phyloP scores from a whole-genome alignment of 148 eudicot species.

The Chenopodium quinoa region DNA sequence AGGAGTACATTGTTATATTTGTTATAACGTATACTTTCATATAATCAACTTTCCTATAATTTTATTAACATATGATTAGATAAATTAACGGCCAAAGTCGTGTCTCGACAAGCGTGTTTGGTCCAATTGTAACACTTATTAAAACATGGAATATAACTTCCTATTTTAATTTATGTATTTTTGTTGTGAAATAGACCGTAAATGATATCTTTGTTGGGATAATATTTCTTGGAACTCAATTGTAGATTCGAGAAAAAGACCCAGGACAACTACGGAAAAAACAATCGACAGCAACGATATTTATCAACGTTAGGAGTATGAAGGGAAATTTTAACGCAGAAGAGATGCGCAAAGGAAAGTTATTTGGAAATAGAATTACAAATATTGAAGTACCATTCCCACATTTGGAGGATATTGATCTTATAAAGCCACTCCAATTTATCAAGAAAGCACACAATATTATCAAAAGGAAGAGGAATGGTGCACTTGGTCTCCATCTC shows the following conservation, averaged over 20 bases:
- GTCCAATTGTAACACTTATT: too few species aligned
- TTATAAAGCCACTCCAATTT: slow-evolving; percentile 35
- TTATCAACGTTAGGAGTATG: slow-evolving; percentile 43
- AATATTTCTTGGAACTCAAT: slow-evolving; percentile 32
- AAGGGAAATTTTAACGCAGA: slow-evolving; percentile 38
- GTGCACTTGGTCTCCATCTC: slow-evolving; percentile 23
- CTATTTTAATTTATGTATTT: too few species aligned
- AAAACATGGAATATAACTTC: too few species aligned
- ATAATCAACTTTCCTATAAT: too few species aligned
- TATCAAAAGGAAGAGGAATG: slow-evolving; percentile 35
- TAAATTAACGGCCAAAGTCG: too few species aligned
- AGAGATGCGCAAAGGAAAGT: slow-evolving; percentile 42
- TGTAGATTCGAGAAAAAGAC: slow-evolving; percentile 38
- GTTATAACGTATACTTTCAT: too few species aligned
- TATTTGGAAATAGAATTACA: slow-evolving; percentile 49
- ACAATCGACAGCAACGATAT: slow-evolving; percentile 34
- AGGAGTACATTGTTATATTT: too few species aligned
- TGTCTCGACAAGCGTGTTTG: too few species aligned
- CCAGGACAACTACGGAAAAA: slow-evolving; percentile 3
- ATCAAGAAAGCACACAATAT: slow-evolving; percentile 27
- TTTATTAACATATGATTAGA: too few species aligned
- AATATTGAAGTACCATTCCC: slow-evolving; percentile 42
- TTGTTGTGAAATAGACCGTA: slow-evolving; percentile 34
- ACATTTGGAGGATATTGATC: slow-evolving; percentile 15
- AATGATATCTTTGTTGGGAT: slow-evolving; percentile 47